Conservation (phyloP, 1,284 basidiomycete genomes). For the Apiotrichum mycotoxinovorans region DNA sequence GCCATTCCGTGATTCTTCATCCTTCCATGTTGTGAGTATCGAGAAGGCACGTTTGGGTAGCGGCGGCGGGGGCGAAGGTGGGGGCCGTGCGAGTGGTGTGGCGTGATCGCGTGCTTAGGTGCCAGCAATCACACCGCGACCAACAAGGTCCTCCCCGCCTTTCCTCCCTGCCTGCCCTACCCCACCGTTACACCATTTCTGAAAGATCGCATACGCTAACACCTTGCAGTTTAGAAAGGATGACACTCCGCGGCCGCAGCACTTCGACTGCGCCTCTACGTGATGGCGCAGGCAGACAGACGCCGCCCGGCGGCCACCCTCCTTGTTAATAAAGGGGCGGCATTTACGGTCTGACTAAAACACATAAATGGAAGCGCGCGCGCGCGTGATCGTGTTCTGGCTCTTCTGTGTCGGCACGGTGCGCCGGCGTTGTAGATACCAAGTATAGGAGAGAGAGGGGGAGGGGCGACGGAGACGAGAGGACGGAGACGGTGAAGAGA, state of each 20-base stretch:
- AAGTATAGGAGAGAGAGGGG: no score
- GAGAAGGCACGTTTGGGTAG: neutral
- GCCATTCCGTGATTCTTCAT: constrained; percentile 18
- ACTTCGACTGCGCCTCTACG: constrained; percentile 26
- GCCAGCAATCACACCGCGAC: neutral
- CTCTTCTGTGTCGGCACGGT: neutral
- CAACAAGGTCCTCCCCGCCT: neutral
- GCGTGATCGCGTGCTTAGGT: neutral
- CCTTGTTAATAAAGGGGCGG: constrained; percentile 44
- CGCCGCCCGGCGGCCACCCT: constrained; percentile 40
- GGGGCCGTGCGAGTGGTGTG: constrained; percentile 1
- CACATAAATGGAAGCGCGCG: constrained; percentile 7
- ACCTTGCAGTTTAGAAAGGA: constrained; percentile 27
- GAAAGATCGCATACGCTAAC: constrained; percentile 5
- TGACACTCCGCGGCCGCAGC: constrained; percentile 39
- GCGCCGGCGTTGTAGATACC: no score
- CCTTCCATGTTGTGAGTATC: constrained; percentile 26
- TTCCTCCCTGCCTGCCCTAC: neutral
- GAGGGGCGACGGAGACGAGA: no score
- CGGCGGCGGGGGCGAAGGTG: neutral
- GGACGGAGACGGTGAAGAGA: no score
- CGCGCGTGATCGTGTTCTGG: neutral
- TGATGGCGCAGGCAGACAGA: constrained; percentile 28
- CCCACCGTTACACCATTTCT: neutral
- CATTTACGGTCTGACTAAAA: constrained; percentile 35